Conservation (phyloP, 768 basidiomycete species). For the Boletus pseudopeckii region DNA sequence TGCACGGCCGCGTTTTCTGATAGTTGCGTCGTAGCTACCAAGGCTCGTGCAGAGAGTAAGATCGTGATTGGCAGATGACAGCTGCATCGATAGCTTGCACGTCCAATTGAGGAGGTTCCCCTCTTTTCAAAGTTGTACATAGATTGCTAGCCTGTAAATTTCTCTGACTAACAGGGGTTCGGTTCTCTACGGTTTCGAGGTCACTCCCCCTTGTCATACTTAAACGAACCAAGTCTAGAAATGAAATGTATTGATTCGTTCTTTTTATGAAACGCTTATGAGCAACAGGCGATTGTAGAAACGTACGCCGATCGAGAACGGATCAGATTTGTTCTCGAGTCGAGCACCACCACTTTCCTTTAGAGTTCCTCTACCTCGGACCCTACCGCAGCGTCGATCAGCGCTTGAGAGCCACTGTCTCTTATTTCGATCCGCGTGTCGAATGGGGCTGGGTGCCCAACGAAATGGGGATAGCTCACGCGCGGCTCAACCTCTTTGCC, state of each 20-base stretch:
- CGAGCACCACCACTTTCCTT: neutral
- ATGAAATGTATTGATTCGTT: too few species aligned
- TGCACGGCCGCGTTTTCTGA: slow-evolving; percentile 8
- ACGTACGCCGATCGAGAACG: too few species aligned
- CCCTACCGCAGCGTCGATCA: neutral
- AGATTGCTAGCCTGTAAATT: too few species aligned
- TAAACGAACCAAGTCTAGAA: too few species aligned
- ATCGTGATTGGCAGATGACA: slow-evolving; percentile 5
- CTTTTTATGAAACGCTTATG: too few species aligned
- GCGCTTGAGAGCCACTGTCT: neutral
- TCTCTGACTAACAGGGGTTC: too few species aligned
- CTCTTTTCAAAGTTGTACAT: neutral
- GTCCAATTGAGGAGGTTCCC: neutral
- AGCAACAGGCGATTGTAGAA: too few species aligned
- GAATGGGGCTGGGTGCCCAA: neutral
- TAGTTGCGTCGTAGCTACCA: neutral
- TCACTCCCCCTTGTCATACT: too few species aligned
- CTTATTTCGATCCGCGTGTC: neutral
- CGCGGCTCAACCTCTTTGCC: neutral
- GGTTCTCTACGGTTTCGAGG: too few species aligned
- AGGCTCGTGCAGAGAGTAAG: neutral
- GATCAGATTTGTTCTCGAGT: neutral
- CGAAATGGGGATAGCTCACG: slow-evolving; percentile 1
- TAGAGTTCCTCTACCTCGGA: neutral
- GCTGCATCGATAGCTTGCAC: neutral